Conservation (phyloP, 768 basidiomycete species). For the Daedaleopsis nitida region DNA sequence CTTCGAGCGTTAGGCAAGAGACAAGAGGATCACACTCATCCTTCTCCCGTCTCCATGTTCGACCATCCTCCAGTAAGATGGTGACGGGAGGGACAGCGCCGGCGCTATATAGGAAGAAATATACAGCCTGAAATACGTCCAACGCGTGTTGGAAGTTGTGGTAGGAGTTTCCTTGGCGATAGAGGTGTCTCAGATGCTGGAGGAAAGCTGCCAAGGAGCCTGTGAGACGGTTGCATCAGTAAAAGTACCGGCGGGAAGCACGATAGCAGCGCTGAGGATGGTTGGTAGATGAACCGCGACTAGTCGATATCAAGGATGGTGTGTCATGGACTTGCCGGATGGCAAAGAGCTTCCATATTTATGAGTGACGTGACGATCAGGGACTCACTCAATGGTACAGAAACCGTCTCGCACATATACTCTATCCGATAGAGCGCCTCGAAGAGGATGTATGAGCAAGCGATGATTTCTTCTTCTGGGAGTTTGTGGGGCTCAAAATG, state of each 20-base stretch:
- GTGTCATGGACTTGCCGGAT: background rate
- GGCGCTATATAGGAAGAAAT: slow-evolving; percentile 79
- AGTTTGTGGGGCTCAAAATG: slow-evolving; percentile 88
- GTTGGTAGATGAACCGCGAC: background rate
- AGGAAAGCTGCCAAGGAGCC: slow-evolving; percentile 79
- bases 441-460: slow-evolving; percentile 84
- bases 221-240: slow-evolving; percentile 31
- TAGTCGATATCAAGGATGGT: background rate
- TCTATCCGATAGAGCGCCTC: slow-evolving; percentile 82
- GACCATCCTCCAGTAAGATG: slow-evolving; percentile 51
- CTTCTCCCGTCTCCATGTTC: slow-evolving; percentile 41
- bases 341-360: background rate
- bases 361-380: background rate
- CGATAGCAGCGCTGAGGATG: background rate
- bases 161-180: slow-evolving; percentile 89
- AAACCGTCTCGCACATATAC: slow-evolving; percentile 62
- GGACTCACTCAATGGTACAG: slow-evolving; percentile 53
- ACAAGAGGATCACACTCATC: slow-evolving; percentile 25
- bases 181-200: slow-evolving; percentile 86
- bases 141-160: slow-evolving; percentile 98
- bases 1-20: slow-evolving; percentile 55
- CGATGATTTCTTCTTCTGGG: slow-evolving; percentile 77
- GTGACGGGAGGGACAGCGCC: slow-evolving; percentile 80
- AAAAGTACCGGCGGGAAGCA: background rate
- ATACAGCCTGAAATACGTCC: slow-evolving; percentile 93